These are phyloP conservation scores for Candida freyschussii DNA, from an alignment of 1,139 yeast genomes.

Conservation along the genomic window DNA sequence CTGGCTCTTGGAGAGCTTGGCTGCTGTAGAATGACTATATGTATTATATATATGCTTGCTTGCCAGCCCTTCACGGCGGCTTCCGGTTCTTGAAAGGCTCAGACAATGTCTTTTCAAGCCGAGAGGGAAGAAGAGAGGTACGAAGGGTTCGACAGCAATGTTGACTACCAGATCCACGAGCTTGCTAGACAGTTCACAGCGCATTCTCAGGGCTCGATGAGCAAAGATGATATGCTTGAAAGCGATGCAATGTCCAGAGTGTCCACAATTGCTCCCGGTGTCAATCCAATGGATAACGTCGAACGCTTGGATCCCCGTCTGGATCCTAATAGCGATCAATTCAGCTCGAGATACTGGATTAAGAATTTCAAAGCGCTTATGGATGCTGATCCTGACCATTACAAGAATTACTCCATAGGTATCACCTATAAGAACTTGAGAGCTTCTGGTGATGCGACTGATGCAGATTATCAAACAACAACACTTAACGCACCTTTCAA, in stretches of 20 bases:
- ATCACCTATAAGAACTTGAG: constrained; percentile 62
- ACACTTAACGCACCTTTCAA: constrained; percentile 46
- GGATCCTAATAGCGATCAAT: constrained; percentile 53
- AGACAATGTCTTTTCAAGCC: too few species aligned
- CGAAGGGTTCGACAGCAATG: constrained; percentile 34
- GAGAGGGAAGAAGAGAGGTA: constrained; percentile 22
- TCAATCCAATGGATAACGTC: constrained; percentile 29
- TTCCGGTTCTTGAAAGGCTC: too few species aligned
- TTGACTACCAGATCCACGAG: constrained; percentile 36
- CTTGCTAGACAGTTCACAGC: constrained; percentile 46
- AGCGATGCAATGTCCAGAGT: constrained; percentile 15
- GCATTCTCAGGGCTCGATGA: constrained; percentile 11
- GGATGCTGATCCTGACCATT: constrained; percentile 58
- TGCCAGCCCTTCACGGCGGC: too few species aligned
- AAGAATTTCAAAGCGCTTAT: constrained; percentile 56
- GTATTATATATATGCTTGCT: too few species aligned
- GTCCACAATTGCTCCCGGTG: constrained; percentile 25
- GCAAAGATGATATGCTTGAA: too few species aligned
- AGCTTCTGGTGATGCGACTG: constrained; percentile 73
- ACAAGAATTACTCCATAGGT: constrained; percentile 61
- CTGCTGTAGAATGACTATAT: too few species aligned
- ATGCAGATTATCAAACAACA: constrained; percentile 75
- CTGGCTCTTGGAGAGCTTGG: too few species aligned
- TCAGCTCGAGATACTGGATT: constrained; percentile 67
- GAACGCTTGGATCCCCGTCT: constrained; percentile 40